Conservation (phyloP, 2,329 filamentous ascomycete species). For the Scleromitrula shiraiana region DNA sequence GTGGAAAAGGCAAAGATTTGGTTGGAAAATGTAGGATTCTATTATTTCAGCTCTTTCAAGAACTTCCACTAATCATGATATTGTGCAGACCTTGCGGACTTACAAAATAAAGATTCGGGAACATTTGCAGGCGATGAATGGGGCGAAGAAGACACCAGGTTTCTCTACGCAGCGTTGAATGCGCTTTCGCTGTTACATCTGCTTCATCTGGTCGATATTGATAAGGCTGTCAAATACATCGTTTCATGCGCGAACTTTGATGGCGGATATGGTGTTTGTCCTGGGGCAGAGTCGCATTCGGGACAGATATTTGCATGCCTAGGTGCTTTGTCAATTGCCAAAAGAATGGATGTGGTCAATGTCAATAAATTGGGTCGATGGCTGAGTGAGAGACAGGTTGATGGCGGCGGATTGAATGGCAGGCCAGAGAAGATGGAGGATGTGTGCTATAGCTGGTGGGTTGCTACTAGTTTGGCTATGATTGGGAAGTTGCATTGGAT, state of each 20-base stretch:
- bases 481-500: slow-evolving; percentile 89
- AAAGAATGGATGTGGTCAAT: slow-evolving; percentile 73
- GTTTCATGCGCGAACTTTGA: slow-evolving; percentile 85
- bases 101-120: slow-evolving; percentile 75
- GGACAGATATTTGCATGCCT: slow-evolving; percentile 96
- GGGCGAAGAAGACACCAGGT: slow-evolving; percentile 93
- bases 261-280: slow-evolving; percentile 82
- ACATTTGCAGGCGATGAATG: slow-evolving; percentile 92
- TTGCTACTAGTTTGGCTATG: slow-evolving; percentile 84
- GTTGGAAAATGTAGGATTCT: slow-evolving; percentile 70
- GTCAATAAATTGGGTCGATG: slow-evolving; percentile 76
- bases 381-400: slow-evolving; percentile 87
- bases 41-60: slow-evolving; percentile 2
- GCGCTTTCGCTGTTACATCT: slow-evolving; percentile 77
- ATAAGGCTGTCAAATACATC: slow-evolving; percentile 72
- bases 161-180: slow-evolving; percentile 85
- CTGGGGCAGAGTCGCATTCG: slow-evolving; percentile 88
- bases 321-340: slow-evolving; percentile 76
- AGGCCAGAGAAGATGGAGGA: slow-evolving; percentile 93
- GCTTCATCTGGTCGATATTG: slow-evolving; percentile 65
- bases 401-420: slow-evolving; percentile 84
- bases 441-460: slow-evolving; percentile 99
- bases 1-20: slow-evolving; percentile 52
- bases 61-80: slow-evolving; percentile 10
- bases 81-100: slow-evolving; percentile 61